Percentiles rank a stretch among this genome's conserved stretches.
Conservation (phyloP, 208 protist species). For the Tritrichomonas musculus region DNA sequence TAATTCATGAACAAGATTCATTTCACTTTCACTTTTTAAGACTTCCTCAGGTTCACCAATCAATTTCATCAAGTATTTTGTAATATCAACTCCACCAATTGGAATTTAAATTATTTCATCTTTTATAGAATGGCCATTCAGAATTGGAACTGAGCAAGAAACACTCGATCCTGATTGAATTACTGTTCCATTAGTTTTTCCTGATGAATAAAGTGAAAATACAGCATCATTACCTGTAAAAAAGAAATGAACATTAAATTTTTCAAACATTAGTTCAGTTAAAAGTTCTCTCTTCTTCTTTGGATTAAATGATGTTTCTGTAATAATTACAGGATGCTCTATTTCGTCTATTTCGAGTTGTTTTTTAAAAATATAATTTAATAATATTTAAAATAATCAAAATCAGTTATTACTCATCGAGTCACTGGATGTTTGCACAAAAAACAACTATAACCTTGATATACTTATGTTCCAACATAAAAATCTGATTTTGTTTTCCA, state of each 20-base stretch:
- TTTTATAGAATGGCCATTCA: constrained; percentile 57
- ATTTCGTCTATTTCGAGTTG: constrained; percentile 86
- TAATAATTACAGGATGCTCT: constrained; percentile 85
- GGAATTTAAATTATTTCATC: constrained; percentile 58
- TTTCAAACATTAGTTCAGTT: constrained; percentile 75
- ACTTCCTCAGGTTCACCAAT: constrained; percentile 30
- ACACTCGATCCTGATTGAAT: constrained; percentile 87
- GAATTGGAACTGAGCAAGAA: constrained; percentile 90
- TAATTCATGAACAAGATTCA: constrained; percentile 61
- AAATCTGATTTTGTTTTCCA: neutral
- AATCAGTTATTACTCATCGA: constrained; percentile 40
- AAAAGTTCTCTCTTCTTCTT: constrained; percentile 52
- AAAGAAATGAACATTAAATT: constrained; percentile 64
- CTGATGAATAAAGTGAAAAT: constrained; percentile 76
- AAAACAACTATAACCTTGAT: neutral
- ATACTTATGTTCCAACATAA: constrained; percentile 39
- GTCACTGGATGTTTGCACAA: constrained; percentile 36
- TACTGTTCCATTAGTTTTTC: constrained; percentile 71
- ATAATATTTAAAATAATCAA: constrained; percentile 49
- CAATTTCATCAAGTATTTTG: constrained; percentile 58
- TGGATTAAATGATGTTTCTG: constrained; percentile 60
- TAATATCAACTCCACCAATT: constrained; percentile 63
- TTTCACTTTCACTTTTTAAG: no score
- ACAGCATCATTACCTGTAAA: constrained; percentile 76
- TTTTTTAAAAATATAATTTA: constrained; percentile 51